Percentiles rank a stretch among this genome's conserved stretches.
Evolutionary conservation across 495 filamentous ascomycete genomes (phyloP).

Genomic region (Talaromyces adpressus): DNA sequence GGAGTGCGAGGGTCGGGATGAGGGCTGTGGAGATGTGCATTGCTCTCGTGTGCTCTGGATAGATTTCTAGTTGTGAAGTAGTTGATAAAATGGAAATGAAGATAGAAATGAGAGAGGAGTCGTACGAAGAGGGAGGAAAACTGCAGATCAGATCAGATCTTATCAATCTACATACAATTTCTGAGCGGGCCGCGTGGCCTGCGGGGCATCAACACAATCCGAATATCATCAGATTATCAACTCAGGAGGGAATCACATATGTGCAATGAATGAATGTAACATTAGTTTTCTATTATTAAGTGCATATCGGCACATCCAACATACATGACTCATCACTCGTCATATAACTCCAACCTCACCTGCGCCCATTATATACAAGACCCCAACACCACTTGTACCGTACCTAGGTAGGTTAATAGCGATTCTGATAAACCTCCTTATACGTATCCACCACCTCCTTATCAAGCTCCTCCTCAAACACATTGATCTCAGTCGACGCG

Average conservation of each 20-base stretch:
- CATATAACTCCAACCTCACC: background rate
- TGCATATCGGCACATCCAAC: background rate
- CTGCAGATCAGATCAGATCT: background rate
- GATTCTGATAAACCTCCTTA: slow-evolving; percentile 3
- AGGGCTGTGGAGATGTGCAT: background rate
- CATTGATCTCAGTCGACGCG: slow-evolving; percentile 53
- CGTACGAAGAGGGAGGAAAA: background rate
- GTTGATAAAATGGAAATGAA: background rate
- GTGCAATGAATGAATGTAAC: too few relatives aligned
- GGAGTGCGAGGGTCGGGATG: background rate
- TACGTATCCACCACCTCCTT: slow-evolving; percentile 26
- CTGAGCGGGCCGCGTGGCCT: background rate
- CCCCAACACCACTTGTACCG: background rate
- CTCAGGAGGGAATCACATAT: too few relatives aligned
- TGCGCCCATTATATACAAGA: background rate
- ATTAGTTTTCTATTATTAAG: too few relatives aligned
- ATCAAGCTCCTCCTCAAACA: slow-evolving; percentile 57
- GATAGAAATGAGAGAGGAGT: background rate
- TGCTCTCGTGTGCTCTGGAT: background rate
- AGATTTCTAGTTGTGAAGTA: background rate
- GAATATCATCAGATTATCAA: too few relatives aligned
- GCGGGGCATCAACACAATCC: background rate
- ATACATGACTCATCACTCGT: background rate
- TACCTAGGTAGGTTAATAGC: background rate
- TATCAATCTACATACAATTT: background rate